Base-by-base conservation (phyloP, 805 yeast species). In the Wickerhamomyces chaumierensis region DNA sequence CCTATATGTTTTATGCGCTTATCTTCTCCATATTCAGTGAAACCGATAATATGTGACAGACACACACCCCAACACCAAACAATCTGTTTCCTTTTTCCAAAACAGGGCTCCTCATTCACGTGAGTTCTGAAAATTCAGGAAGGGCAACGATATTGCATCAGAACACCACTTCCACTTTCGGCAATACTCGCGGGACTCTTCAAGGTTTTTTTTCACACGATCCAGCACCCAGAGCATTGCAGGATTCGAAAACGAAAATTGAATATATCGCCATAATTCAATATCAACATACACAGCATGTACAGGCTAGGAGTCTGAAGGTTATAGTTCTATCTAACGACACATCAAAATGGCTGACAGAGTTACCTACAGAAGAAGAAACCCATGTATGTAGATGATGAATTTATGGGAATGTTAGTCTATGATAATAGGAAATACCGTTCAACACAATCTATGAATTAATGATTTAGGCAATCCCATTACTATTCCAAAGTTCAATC, bases 301-400 rank as follows among this genome's bases (percentile, higher is more conserved):
- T 13, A 25, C 29, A 31, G 33, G 18, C 5, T 15, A 31, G 18
- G 11, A 28, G n/a, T 28, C 6, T 7, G 12, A 8, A 25, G 14
- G 5, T 25, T 13, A 25, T 8, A 25, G 12, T 8, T 11, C 12
- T 25, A 25, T 14, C 14, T 31, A 15, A 16, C 12, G 33, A 31
- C 33, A 42, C 38, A 42, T 43, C 47, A 43, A 74, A 74, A 92
- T 92, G 98, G 98, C 96, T 70, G 95, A 87, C 76, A 90, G 98
- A 81, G 94, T 88, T 72, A 87, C 96, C 59, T 88, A 78, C 84
- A 86, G 96, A 82, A 86, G 94, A 80, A 85, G 95, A 81, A 88
- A 87, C 72, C 95, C 96, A 75, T 88, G 92, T 87, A 84, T 75
- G 92, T 84, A 41, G 37, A 33, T 38, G 29, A 37, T 8, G 28